Percentiles rank a stretch among this genome's conserved stretches.
Conservation (phyloP, 371 early-diverging fungal genomes). For the Mortierella sp. region DNA sequence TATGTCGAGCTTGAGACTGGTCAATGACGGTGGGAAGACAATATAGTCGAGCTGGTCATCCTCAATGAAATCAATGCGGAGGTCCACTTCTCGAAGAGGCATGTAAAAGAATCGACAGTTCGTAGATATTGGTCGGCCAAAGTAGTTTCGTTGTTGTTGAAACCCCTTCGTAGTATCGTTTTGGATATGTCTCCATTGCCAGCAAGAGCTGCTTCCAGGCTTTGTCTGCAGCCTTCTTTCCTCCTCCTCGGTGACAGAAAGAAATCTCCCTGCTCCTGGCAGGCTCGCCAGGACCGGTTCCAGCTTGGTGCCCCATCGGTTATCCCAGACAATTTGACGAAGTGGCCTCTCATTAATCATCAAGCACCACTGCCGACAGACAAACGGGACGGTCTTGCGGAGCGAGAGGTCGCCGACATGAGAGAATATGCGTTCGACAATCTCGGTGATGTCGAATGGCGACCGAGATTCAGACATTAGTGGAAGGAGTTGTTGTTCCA, state of each 20-base stretch:
- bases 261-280: background rate
- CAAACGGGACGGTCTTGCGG: background rate
- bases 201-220: background rate
- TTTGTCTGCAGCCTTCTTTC: background rate
- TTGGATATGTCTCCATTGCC: background rate
- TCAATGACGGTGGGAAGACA: background rate
- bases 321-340: background rate
- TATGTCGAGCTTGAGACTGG: background rate
- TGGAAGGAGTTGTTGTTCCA: background rate
- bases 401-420: background rate
- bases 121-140: background rate
- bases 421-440: background rate
- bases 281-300: no score
- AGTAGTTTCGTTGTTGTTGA: background rate
- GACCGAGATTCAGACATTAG: background rate
- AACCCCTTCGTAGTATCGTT: background rate
- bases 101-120: background rate
- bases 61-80: background rate
- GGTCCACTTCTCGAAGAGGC: background rate
- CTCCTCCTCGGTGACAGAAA: background rate
- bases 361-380: background rate
- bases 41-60: background rate
- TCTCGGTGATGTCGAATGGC: background rate
- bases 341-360: background rate
- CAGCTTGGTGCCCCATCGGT: background rate